Percentiles rank a stretch among this genome's conserved stretches.
Conservation (phyloP, 139 green algal species). For the Pleodorina starrii region DNA sequence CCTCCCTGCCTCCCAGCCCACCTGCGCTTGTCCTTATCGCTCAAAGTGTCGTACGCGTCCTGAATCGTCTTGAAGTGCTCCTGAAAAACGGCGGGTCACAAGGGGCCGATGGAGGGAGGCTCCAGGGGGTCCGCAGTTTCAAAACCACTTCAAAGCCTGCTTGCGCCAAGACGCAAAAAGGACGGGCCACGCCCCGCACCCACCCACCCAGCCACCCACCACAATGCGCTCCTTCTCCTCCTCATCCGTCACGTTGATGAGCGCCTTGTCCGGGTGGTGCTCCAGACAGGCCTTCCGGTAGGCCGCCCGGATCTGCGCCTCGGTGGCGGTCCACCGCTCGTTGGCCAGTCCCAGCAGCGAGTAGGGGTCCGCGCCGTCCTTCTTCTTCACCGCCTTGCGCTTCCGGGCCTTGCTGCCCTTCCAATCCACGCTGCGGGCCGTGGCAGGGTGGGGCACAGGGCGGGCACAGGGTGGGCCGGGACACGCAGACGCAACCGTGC, state of each 20-base stretch:
- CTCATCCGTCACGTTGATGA: conserved; percentile 59
- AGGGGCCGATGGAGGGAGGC: too few species aligned
- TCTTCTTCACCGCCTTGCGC: conserved; percentile 74
- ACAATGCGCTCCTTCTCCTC: conserved; percentile 57
- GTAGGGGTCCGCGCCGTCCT: conserved; percentile 82
- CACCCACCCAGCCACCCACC: not conserved
- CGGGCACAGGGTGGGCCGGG: too few species aligned
- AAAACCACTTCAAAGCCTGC: too few species aligned
- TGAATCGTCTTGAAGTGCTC: conserved; percentile 92
- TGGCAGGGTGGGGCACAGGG: too few species aligned
- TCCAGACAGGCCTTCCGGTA: conserved; percentile 89
- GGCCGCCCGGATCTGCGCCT: conserved; percentile 80
- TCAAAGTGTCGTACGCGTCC: conserved; percentile 84
- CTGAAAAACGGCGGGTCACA: conserved; percentile 71
- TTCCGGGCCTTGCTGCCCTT: conserved; percentile 80
- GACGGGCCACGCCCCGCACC: too few species aligned
- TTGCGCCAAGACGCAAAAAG: too few species aligned
- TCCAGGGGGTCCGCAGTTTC: too few species aligned
- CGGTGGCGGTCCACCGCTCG: conserved; percentile 89
- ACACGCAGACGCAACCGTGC: too few species aligned
- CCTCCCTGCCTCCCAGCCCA: not conserved
- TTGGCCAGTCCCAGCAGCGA: conserved; percentile 87
- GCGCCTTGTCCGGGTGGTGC: conserved; percentile 94
- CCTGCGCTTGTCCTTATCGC: conserved; percentile 82
- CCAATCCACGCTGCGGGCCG: conserved; percentile 68